These are phyloP conservation scores for Eragrostis tef DNA, from an alignment of 202 grass and related monocot species.

Conservation along the genomic window DNA sequence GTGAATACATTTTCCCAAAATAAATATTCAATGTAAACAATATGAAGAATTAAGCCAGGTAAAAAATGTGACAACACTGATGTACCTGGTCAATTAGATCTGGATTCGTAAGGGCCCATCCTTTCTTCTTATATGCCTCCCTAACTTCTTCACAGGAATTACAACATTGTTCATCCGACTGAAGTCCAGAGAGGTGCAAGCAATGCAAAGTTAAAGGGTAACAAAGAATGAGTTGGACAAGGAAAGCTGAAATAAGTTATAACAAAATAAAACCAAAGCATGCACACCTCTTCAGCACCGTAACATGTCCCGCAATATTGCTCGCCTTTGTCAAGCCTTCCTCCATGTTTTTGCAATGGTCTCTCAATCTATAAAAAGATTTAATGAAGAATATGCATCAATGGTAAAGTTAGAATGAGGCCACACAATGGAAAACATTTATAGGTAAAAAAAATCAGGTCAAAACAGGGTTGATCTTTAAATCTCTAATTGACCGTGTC, in stretches of 20 bases:
- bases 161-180: conserved; percentile 97
- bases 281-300: conserved; percentile 77
- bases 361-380: conserved; percentile 76
- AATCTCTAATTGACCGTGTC: background rate
- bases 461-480: conserved; percentile 9
- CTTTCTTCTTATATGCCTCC: conserved; percentile 95
- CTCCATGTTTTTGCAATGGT: conserved; percentile 96
- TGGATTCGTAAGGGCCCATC: conserved; percentile 83
- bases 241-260: conserved; percentile 12
- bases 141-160: conserved; percentile 98
- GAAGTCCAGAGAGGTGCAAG: conserved; percentile 39
- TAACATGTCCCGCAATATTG: conserved; percentile 97
- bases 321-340: conserved; percentile 88
- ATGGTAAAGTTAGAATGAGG: conserved; percentile 31
- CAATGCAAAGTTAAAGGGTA: conserved; percentile 22
- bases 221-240: background rate
- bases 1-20: background rate
- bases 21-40: conserved; percentile 11
- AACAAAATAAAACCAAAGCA: background rate
- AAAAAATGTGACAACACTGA: conserved; percentile 26
- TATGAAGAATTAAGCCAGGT: conserved; percentile 9
- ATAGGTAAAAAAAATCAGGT: background rate
- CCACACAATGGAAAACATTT: background rate
- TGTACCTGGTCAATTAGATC: conserved; percentile 97
- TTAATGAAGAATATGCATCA: conserved; percentile 34